phyloP scores from a whole-genome alignment of 495 filamentous ascomycete genomes.

The Podospora conica region DNA sequence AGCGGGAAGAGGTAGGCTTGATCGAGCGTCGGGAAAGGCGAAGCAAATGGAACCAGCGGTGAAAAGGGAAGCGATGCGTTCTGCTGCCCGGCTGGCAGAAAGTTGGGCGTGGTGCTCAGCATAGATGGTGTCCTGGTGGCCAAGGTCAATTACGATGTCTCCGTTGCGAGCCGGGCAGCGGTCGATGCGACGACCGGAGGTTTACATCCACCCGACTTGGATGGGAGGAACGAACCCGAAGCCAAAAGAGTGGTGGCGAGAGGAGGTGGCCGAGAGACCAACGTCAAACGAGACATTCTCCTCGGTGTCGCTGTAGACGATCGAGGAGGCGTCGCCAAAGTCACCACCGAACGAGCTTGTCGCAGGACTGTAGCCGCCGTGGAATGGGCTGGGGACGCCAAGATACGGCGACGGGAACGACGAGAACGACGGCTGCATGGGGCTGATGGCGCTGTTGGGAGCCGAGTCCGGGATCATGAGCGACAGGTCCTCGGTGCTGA shows the following conservation, averaged over 20 bases:
- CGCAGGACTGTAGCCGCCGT: slow-evolving; percentile 49
- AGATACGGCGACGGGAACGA: slow-evolving; percentile 46
- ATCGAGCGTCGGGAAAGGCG: slow-evolving; percentile 36
- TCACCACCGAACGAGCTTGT: slow-evolving; percentile 51
- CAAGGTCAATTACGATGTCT: slow-evolving; percentile 43
- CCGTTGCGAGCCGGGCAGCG: slow-evolving; percentile 28
- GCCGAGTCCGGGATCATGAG: slow-evolving; percentile 34
- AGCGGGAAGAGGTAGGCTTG: slow-evolving; percentile 26
- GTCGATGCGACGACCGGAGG: slow-evolving; percentile 30
- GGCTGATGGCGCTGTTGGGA: slow-evolving; percentile 39
- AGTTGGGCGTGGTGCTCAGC: slow-evolving; percentile 31
- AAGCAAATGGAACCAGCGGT: slow-evolving; percentile 21
- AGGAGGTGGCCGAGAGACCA: slow-evolving; percentile 31
- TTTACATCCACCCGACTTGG: slow-evolving; percentile 48
- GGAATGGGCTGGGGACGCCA: slow-evolving; percentile 50
- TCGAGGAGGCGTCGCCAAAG: slow-evolving; percentile 43
- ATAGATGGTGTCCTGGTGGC: slow-evolving; percentile 38
- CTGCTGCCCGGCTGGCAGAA: slow-evolving; percentile 31
- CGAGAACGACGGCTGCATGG: slow-evolving; percentile 45
- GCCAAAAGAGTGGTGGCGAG: slow-evolving; percentile 43
- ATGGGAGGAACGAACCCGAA: slow-evolving; percentile 51
- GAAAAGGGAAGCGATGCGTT: slow-evolving; percentile 20
- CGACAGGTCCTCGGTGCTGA: slow-evolving; percentile 51
- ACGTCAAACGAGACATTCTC: slow-evolving; percentile 39
- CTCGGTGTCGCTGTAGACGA: slow-evolving; percentile 50